Conservation (phyloP, 257 asterid genomes). For the Capsicum rhomboideum region DNA sequence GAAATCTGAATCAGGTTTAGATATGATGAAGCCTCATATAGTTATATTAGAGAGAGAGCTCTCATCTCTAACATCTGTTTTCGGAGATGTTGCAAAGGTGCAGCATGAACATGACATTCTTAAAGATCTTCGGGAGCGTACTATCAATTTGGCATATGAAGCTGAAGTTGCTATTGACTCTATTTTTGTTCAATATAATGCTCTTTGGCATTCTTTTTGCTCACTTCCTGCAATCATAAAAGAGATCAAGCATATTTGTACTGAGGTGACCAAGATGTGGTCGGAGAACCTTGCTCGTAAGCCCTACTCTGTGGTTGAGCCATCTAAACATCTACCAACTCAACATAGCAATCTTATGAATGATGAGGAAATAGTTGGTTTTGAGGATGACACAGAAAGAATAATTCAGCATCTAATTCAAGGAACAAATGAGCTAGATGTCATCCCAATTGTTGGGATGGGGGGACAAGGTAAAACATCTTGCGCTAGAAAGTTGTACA, state of each 20-base stretch:
- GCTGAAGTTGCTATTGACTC: too few relatives aligned
- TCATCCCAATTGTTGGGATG: not conserved
- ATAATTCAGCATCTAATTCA: not conserved
- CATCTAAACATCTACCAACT: not conserved
- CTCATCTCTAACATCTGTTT: not conserved
- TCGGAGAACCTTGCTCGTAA: not conserved
- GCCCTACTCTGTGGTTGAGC: not conserved
- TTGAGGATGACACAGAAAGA: not conserved
- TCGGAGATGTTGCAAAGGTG: not conserved
- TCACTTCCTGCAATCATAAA: not conserved
- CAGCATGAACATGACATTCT: not conserved
- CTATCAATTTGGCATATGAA: too few relatives aligned
- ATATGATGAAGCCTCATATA: too few relatives aligned
- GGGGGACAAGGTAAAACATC: conserved; percentile 2
- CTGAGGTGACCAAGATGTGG: not conserved
- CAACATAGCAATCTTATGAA: not conserved
- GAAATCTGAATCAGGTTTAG: too few relatives aligned
- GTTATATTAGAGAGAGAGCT: not conserved
- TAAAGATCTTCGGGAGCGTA: not conserved
- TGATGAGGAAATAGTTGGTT: not conserved
- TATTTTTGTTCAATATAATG: too few relatives aligned
- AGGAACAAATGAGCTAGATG: not conserved
- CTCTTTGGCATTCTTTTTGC: too few relatives aligned
- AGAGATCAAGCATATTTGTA: not conserved
- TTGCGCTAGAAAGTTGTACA: not conserved